Percentiles rank a stretch among this genome's conserved stretches.
Conservation (phyloP, 1,284 basidiomycete genomes). For the Ustilago hordei region DNA sequence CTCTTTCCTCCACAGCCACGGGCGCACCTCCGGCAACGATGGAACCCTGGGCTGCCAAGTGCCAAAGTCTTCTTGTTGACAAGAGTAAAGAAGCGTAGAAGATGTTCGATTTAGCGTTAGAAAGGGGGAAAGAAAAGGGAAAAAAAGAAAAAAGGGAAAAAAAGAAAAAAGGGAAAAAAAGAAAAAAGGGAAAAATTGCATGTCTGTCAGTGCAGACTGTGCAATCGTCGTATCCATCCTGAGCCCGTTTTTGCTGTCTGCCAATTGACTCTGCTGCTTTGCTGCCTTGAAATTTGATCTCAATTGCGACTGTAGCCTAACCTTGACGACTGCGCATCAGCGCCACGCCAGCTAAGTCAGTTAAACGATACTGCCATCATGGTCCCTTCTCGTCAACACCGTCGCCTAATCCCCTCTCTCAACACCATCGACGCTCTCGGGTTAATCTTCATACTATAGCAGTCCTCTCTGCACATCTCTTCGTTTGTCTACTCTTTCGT, state of each 20-base stretch:
- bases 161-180: background rate
- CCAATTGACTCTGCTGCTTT: background rate
- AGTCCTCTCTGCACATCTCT: slow-evolving; percentile 22
- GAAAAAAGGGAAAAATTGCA: background rate
- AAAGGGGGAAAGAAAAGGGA: too few relatives aligned
- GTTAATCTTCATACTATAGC: slow-evolving; percentile 9
- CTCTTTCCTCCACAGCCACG: background rate
- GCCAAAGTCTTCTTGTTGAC: background rate
- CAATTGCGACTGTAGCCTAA: background rate
- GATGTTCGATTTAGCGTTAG: too few relatives aligned
- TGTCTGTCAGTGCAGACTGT: background rate
- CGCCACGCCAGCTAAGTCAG: background rate
- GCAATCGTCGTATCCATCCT: slow-evolving; percentile 20
- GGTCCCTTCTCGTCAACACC: background rate
- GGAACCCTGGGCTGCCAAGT: background rate
- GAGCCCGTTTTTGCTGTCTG: background rate
- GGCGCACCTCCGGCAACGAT: background rate
- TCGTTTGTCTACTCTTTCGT: slow-evolving; percentile 15
- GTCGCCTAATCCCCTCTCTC: background rate
- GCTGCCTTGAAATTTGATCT: background rate
- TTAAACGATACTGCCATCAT: background rate
- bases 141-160: background rate
- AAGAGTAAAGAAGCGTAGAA: too few relatives aligned
- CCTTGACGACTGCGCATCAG: background rate
- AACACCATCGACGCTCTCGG: background rate